phyloP scores from a whole-genome alignment of 257 asterid genomes.

The Plectranthus barbatus region DNA sequence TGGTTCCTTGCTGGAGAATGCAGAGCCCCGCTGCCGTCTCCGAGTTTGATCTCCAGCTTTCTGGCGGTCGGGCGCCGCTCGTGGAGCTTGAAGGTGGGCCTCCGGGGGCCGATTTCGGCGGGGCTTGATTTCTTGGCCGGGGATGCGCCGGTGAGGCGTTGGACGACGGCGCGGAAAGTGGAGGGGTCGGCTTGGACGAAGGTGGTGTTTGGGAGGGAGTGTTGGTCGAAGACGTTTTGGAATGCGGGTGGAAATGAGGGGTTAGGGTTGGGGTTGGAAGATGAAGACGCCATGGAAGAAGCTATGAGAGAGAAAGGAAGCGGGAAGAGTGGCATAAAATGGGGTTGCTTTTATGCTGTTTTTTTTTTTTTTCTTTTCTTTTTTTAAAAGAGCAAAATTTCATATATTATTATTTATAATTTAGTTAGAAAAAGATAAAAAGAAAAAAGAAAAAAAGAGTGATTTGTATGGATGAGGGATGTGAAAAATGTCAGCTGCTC shows the following conservation, averaged over 20 bases:
- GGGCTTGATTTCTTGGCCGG: slow-evolving; percentile 10
- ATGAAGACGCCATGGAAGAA: slow-evolving; percentile 26
- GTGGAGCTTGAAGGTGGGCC: slow-evolving; percentile 58
- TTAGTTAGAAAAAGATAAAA: background rate
- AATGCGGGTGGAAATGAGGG: slow-evolving; percentile 16
- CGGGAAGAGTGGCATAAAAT: slow-evolving; percentile 19
- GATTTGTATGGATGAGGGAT: background rate
- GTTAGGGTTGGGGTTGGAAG: slow-evolving; percentile 12
- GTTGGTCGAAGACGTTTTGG: slow-evolving; percentile 26
- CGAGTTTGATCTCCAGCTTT: slow-evolving; percentile 56
- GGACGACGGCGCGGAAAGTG: slow-evolving; percentile 75
- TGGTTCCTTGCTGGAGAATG: slow-evolving; percentile 16
- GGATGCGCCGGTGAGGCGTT: slow-evolving; percentile 52
- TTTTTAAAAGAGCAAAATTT: background rate
- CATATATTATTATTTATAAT: background rate
- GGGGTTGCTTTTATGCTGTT: slow-evolving; percentile 23
- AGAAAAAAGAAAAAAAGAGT: no score
- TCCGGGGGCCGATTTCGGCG: slow-evolving; percentile 29
- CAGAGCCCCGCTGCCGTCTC: background rate
- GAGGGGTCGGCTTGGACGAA: slow-evolving; percentile 77
- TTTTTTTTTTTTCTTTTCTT: background rate
- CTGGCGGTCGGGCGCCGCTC: slow-evolving; percentile 50
- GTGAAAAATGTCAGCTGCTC: slow-evolving; percentile 5
- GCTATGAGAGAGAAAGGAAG: slow-evolving; percentile 4
- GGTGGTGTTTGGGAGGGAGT: slow-evolving; percentile 48